Evolutionary conservation across 208 protist species (phyloP).

Genomic region (Trypanosoma lewisi): DNA sequence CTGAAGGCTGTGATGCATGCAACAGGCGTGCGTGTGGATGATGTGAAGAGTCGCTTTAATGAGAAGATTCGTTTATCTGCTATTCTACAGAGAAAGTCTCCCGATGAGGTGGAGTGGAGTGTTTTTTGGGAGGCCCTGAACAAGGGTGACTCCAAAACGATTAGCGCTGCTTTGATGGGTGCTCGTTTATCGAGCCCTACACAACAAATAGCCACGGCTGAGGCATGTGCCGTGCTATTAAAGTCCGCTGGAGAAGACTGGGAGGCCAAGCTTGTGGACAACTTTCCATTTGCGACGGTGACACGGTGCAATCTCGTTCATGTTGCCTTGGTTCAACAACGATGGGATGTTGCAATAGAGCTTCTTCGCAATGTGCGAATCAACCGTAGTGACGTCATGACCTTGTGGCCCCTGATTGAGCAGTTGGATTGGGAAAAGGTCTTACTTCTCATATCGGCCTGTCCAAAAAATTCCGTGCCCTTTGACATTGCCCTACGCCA

Average conservation of each 20-base stretch:
- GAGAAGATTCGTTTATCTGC: conserved; percentile 80
- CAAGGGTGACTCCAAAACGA: conserved; percentile 76
- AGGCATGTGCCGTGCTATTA: conserved; percentile 85
- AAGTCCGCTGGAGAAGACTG: conserved; percentile 63
- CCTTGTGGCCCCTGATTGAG: conserved; percentile 80
- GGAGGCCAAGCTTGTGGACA: conserved; percentile 72
- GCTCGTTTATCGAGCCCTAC: conserved; percentile 37
- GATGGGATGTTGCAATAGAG: conserved; percentile 80
- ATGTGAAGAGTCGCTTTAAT: conserved; percentile 87
- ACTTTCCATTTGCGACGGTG: conserved; percentile 79
- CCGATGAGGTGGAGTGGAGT: conserved; percentile 87
- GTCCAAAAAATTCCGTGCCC: conserved; percentile 81
- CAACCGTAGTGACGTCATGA: conserved; percentile 48
- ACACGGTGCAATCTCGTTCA: conserved; percentile 78
- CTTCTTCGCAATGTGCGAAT: conserved; percentile 71
- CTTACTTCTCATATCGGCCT: conserved; percentile 80
- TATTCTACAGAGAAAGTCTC: conserved; percentile 57
- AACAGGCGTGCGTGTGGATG: conserved; percentile 75
- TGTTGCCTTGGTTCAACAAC: conserved; percentile 54
- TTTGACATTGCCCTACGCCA: conserved; percentile 64
- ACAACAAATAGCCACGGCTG: conserved; percentile 76
- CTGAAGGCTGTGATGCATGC: conserved; percentile 81
- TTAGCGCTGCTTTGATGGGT: conserved; percentile 63
- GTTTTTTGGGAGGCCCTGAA: conserved; percentile 86
- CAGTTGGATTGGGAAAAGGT: conserved; percentile 75